phyloP scores from a whole-genome alignment of 202 grass and related monocot species.

The Setaria viridis region DNA sequence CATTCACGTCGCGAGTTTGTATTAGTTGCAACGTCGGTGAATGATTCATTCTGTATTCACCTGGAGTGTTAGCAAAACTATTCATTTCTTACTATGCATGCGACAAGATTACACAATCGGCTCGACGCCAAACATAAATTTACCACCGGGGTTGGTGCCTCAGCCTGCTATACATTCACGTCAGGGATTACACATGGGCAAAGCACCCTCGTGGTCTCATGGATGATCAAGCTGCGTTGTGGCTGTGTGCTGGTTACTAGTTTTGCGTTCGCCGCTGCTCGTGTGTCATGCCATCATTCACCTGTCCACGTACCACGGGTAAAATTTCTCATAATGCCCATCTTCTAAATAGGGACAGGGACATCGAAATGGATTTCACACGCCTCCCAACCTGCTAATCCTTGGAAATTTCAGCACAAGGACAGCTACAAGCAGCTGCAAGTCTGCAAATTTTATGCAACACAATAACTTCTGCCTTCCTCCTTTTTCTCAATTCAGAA shows the following conservation, averaged over 20 bases:
- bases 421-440: slow-evolving; percentile 12
- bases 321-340: too few relatives aligned
- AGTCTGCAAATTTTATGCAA: not conserved
- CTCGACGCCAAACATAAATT: too few relatives aligned
- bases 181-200: too few relatives aligned
- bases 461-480: not conserved
- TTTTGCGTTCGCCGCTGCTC: too few relatives aligned
- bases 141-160: too few relatives aligned
- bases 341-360: not conserved
- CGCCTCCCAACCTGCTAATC: not conserved
- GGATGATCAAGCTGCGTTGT: too few relatives aligned
- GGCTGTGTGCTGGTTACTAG: too few relatives aligned
- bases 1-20: not conserved
- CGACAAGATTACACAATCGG: too few relatives aligned
- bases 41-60: not conserved
- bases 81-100: not conserved
- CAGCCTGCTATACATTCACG: too few relatives aligned
- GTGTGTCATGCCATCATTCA: too few relatives aligned
- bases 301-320: too few relatives aligned
- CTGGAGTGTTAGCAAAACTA: not conserved
- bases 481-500: not conserved
- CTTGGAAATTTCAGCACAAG: not conserved
- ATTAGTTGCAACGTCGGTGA: not conserved
- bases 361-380: not conserved
- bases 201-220: too few relatives aligned